Evolutionary conservation across 768 basidiomycete species (phyloP).

Genomic region (Mycena galopus): DNA sequence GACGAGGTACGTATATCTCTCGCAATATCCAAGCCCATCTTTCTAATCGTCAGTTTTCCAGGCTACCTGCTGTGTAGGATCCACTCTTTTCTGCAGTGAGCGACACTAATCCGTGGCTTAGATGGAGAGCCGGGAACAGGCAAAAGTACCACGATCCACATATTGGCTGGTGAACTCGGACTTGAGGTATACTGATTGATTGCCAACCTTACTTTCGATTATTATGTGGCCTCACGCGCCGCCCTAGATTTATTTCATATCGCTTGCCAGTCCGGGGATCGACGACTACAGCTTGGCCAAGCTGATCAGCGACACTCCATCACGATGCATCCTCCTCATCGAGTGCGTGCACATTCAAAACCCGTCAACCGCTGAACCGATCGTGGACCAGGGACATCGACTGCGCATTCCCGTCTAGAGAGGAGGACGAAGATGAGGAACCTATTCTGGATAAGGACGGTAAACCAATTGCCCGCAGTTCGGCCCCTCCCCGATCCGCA

Average conservation of each 20-base stretch:
- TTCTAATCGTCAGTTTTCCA: not conserved
- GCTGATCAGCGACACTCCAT: constrained; percentile 9
- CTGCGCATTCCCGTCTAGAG: constrained; percentile 29
- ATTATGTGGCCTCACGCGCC: too few species aligned
- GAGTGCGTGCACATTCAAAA: too few species aligned
- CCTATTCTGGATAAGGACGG: constrained; percentile 28
- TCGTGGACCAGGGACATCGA: constrained; percentile 29
- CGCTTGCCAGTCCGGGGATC: not conserved
- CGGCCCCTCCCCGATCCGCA: not conserved
- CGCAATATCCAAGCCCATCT: too few species aligned
- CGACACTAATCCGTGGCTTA: too few species aligned
- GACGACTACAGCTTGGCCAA: not conserved
- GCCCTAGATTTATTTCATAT: constrained; percentile 12
- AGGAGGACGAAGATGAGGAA: constrained; percentile 24
- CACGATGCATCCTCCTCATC: constrained; percentile 13
- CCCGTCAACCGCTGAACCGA: not conserved
- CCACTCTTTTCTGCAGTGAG: not conserved
- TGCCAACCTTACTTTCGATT: not conserved
- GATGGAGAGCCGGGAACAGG: constrained; percentile 36
- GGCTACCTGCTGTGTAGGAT: constrained; percentile 28
- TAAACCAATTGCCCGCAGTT: constrained; percentile 1
- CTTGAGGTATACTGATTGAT: constrained; percentile 17
- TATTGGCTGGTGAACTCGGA: constrained; percentile 30
- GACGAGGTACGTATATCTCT: constrained; percentile 9
- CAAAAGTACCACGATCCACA: constrained; percentile 31